Conservation (phyloP, 352 stramenopile genomes). For the Phytophthora palmivora region DNA sequence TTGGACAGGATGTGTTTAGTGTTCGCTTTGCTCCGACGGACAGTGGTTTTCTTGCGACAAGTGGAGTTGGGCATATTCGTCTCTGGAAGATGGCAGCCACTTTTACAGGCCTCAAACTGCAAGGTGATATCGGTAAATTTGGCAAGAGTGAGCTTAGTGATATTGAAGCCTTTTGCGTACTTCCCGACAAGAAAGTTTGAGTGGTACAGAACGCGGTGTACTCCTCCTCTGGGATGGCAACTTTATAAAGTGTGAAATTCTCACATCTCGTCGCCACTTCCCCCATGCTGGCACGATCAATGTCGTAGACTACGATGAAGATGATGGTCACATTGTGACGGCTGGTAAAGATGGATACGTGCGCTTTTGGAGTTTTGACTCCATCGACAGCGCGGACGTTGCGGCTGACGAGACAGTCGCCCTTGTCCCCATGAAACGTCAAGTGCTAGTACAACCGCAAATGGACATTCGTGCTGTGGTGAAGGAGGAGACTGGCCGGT, state of each 20-base stretch:
- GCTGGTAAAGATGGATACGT: slow-evolving; percentile 88
- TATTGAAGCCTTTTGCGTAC: slow-evolving; percentile 92
- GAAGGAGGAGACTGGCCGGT: slow-evolving; percentile 45
- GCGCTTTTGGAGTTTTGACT: slow-evolving; percentile 90
- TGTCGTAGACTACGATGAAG: slow-evolving; percentile 72
- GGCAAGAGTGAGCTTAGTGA: slow-evolving; percentile 95
- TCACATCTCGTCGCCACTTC: slow-evolving; percentile 65
- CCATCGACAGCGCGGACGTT: slow-evolving; percentile 89
- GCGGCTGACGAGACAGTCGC: slow-evolving; percentile 80
- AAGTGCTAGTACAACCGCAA: slow-evolving; percentile 58
- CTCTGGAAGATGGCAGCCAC: slow-evolving; percentile 97
- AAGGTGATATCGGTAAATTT: slow-evolving; percentile 97
- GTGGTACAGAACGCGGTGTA: slow-evolving; percentile 83
- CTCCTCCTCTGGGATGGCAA: slow-evolving; percentile 95
- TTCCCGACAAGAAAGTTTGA: slow-evolving; percentile 96
- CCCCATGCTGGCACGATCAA: slow-evolving; percentile 80
- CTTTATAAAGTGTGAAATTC: slow-evolving; percentile 95
- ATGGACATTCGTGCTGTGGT: slow-evolving; percentile 81
- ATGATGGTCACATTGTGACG: slow-evolving; percentile 60
- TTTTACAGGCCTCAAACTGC: slow-evolving; percentile 96
- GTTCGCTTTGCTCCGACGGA: slow-evolving; percentile 91
- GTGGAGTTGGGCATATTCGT: slow-evolving; percentile 93
- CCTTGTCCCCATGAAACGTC: slow-evolving; percentile 67
- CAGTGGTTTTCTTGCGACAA: slow-evolving; percentile 92
- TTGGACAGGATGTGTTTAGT: slow-evolving; percentile 94